Evolutionary conservation across 176 grass and related monocot species (phyloP), one percentile per base, ranked within the genome.

Genomic region (Paspalum notatum): DNA sequence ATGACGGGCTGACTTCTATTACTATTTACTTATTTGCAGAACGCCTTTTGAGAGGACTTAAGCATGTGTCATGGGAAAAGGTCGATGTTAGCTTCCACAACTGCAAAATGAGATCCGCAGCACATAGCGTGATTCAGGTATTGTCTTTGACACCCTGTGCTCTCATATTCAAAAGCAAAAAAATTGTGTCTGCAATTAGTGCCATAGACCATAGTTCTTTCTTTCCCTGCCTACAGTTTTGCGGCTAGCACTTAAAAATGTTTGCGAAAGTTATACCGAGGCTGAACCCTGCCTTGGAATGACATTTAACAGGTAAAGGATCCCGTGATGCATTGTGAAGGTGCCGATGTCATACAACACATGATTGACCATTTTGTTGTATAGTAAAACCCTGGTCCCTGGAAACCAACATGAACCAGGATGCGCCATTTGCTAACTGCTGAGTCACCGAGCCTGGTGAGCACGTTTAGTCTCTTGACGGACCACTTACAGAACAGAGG

Each of bases 121-220:
- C 96, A 77, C 96, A 99, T 75, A 95, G 92, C 51, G 49, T 93
- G 68, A 99, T 99, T 88, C 96, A 99, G 96, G 96, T 94, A 78
- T 66, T 56, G 57, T 57, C 55, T 76, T 68, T 41, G 8, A 25
- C 40, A 76, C 71, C 20, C 12, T 4, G 0, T 14, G 12, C 10
- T 66, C 17, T 87, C 17, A 63, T 82, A 54, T 77, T 16, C 59
- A 78, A 13, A 13, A 24, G 17, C 54, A 58, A 58, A 45, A 83
- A 68, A 39, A 27, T 38, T 3, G 12, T 18, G 41, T 75, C 3
- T 3, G 9, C 21, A 20, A 47, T 24, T 62, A 14, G 32, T 59
- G 72, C 21, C 21, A 22, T 41, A 41, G 54, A 53, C 21, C 21
- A 22, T 41, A 50, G 54, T 54, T 70, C 11, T 6, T 68, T 26